Base-by-base conservation (phyloP, 176 grass and related monocot species). In the Triticum turgidum region DNA sequence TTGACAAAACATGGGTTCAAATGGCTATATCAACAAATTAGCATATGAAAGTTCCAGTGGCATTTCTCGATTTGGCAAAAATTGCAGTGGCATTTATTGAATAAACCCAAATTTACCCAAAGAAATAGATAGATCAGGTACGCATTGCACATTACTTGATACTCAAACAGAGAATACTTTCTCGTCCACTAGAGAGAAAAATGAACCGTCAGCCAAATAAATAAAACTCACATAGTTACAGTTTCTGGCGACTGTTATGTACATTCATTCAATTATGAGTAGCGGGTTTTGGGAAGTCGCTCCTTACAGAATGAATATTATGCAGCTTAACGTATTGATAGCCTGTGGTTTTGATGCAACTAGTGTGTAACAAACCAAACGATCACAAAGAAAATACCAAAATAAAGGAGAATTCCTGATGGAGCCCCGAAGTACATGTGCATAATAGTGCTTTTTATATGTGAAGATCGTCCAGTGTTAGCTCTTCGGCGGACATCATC, bases 391-490 rank as follows among this genome's bases (percentile, higher is more conserved):
- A 71, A 25, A 49, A 80, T 65, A 61, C 58, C 83, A 73, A 67
- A 9, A 83, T 83, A 83, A 67, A 17, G 44, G 34, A 7, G 13
- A 84, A 84, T 39, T 80, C 34, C 22, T 25, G 35, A 14, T 35
- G 44, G 41, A 58, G 21, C 56, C 56, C 9, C 25, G 7, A 9
- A 80, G 13, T 27, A 61, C 68, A 76, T 61, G 35, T 74, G 56
- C 44, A 59, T 27, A 6, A 38, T 32, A 32, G 32, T 85, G 5
- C 12, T 80, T 72, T 84, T 79, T 89, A 90, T 65, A 94, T 89
- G 72, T 84, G 84, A 89, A 91, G 92, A 38, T 91, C 87, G 84
- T 91, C 89, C 59, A 89, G 44, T 78, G 86, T 84, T 65, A 84
- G 80, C 80, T 89, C 89, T 81, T 87, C 74, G 15, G 80, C 83